phyloP scores from a whole-genome alignment of 1,139 yeast species.

The Debaryomyces fabryi region DNA sequence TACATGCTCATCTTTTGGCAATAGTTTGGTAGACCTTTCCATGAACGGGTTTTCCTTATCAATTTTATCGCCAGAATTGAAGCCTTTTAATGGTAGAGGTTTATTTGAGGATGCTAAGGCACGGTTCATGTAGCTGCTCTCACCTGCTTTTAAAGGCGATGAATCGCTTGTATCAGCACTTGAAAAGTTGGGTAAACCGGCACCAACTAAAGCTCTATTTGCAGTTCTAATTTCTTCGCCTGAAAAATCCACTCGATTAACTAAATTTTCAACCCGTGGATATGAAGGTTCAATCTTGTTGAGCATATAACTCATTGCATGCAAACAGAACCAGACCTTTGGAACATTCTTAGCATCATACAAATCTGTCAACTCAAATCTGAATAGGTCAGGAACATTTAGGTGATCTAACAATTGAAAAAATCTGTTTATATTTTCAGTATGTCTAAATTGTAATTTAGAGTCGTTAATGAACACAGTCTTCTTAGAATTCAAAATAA shows the following conservation, averaged over 20 bases:
- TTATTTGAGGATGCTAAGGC: constrained; percentile 2
- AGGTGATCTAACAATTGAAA: constrained; percentile 70
- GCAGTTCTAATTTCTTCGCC: constrained; percentile 71
- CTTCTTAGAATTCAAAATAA: constrained; percentile 68
- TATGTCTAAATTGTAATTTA: constrained; percentile 80
- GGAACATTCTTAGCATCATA: constrained; percentile 93
- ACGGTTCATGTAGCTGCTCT: constrained; percentile 28
- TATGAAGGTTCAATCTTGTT: constrained; percentile 52
- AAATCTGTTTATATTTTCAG: constrained; percentile 89
- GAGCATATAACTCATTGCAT: constrained; percentile 79
- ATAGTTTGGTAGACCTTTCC: constrained; percentile 6
- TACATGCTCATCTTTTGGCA: constrained; percentile 1
- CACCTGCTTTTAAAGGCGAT: constrained; percentile 15
- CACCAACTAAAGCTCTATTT: constrained; percentile 63
- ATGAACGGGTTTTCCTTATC: constrained; percentile 17
- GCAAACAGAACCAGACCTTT: constrained; percentile 90
- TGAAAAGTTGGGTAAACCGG: constrained; percentile 66
- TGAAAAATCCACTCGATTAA: constrained; percentile 63
- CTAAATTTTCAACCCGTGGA: constrained; percentile 65
- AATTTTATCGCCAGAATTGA: background rate
- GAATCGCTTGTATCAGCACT: constrained; percentile 36
- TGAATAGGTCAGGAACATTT: constrained; percentile 81
- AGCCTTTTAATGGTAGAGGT: background rate
- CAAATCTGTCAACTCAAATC: constrained; percentile 88
- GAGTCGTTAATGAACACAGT: constrained; percentile 44